Evolutionary conservation across 2,329 filamentous ascomycete genomes (phyloP), one percentile per base, ranked within the genome.

Genomic region (Paramyrothecium roridum): DNA sequence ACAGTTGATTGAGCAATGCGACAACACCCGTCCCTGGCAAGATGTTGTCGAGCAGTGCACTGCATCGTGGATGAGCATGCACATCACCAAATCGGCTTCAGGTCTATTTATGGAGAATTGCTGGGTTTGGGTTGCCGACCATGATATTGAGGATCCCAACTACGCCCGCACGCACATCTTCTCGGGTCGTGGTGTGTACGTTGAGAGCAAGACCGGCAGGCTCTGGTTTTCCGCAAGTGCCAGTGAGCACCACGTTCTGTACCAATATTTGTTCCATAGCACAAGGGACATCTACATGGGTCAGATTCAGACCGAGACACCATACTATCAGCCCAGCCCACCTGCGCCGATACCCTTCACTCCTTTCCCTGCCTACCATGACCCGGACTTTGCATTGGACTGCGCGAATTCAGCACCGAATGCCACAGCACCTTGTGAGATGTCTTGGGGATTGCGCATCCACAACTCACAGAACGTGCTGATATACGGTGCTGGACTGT

Each of bases 261-360:
- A 85, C 66, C 81, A 88, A 69, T 88, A 88, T 72, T 81, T 88
- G 63, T 73, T 87, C 55, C 73, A 71, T 57, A 74, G 76, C 55
- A 82, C 85, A 1, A 75, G 77, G 61, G 78, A 86, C 64, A 73
- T 86, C 62, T 85, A 80, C 69, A 79, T 80, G 65, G 82, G 81
- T 52, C 76, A 83, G 67, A 81, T 87, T 57, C 85, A 88, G 65
- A 85, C 85, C 50, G 85, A 89, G 68, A 85, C 85, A 3, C 83
- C 86, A 2, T 89, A 89, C 72, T 88, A 80, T 71, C 84, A 87
- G 71, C 80, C 82, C 22, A 80, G 79, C 58, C 85, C 85, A 0
- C 69, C 74, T 52, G 82, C 84, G 0, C 73, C 74, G 2, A 65
- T 71, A 3, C 84, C 81, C 2, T 87, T 86, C 72, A 45, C 34